Percentiles rank a stretch among this genome's conserved stretches.
Evolutionary conservation across 1,284 basidiomycete genomes (phyloP).

Genomic region (Ceratobasidium sp.): DNA sequence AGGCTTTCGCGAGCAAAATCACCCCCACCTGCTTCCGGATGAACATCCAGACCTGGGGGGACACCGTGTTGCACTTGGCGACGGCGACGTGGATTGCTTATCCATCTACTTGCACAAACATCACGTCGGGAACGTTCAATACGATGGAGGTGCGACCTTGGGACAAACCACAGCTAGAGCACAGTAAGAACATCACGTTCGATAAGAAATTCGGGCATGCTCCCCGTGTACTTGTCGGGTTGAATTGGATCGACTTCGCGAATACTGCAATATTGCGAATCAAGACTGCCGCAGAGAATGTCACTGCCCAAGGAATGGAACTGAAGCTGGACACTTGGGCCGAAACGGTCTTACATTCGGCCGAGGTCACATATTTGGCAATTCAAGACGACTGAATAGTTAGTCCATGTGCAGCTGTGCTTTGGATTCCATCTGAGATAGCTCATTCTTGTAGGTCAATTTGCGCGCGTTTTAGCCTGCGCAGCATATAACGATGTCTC

Average conservation of each 20-base stretch:
- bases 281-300: not conserved
- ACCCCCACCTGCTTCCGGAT: conserved; percentile 40
- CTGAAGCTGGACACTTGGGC: conserved; percentile 41
- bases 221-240: conserved; percentile 19
- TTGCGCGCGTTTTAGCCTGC: too few species aligned
- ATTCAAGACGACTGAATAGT: conserved; percentile 9
- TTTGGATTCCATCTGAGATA: too few species aligned
- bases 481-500: too few species aligned
- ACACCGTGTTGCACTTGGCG: conserved; percentile 30
- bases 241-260: conserved; percentile 38
- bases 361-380: conserved; percentile 17
- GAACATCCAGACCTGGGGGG: conserved; percentile 40
- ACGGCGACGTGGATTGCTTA: conserved; percentile 44
- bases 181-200: conserved; percentile 17
- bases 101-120: conserved; percentile 24
- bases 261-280: not conserved
- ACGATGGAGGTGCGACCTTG: conserved; percentile 27
- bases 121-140: conserved; percentile 32
- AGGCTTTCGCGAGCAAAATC: conserved; percentile 12
- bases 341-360: conserved; percentile 24
- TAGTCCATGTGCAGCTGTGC: too few species aligned
- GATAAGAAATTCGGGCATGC: conserved; percentile 22
- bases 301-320: conserved; percentile 15
- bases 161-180: not conserved
- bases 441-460: too few species aligned